Evolutionary conservation across 345 rosid species (phyloP), one percentile per base, ranked within the genome.

Genomic region (Populus davidiana): DNA sequence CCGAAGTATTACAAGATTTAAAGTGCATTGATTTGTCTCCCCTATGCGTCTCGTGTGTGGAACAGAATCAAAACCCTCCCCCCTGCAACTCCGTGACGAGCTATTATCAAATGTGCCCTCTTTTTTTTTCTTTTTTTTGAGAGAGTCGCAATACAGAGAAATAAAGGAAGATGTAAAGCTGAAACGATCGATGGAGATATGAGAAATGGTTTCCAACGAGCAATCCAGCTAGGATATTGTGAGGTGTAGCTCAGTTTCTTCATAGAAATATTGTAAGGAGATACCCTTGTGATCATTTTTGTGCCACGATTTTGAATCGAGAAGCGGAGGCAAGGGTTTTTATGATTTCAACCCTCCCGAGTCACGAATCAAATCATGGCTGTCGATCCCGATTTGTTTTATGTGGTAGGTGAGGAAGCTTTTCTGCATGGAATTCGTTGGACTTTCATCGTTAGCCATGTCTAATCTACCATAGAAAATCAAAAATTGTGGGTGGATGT

Each of bases 171-270:
- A 38, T 35, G 39, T 33, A 79, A 73, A 64, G 75, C 73, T 44
- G 74, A 68, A 43, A 36, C 0, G 69, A 66, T 25, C 0, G 69
- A 66, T 25, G 52, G 49, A 47, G 16, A 73, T 36, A 76, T 6
- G 3, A 23, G 31, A 36, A 11, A 14, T 33, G 41, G 14, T 25
- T 6, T 36, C 62, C 13, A 2, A 2, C 10, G 79, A 79, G 78
- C 75, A 67, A 43, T 49, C 75, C 82, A 78, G 82, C 82, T 3
- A 72, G 71, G 73, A 71, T 12, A 27, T 27, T 27, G 6, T 8
- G 63, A 21, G 49, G 47, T 38, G 64, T 64, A n/a, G 47, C 49
- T 61, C 27, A 18, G 4, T 69, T 79, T 76, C 72, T 68, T 36
- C 73, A 16, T 18, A 23, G 1, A 75, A 71, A 81, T 75, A 54